Evolutionary conservation across 345 rosid genomes (phyloP).

Genomic region (Corymbia maculata): DNA sequence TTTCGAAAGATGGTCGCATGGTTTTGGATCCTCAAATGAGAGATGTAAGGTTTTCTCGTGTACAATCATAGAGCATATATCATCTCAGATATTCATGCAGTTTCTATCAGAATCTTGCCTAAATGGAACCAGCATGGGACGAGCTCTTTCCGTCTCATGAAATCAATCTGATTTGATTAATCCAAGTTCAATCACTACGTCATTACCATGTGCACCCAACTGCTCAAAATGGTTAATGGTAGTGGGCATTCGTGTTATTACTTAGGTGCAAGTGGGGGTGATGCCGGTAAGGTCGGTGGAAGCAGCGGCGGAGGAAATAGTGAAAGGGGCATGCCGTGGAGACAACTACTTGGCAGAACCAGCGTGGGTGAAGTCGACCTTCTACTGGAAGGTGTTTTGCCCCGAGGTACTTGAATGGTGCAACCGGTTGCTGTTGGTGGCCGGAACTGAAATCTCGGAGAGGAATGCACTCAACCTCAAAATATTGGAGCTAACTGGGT

Average conservation of each 20-base stretch:
- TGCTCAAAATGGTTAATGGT: neutral
- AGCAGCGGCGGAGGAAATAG: constrained; percentile 34
- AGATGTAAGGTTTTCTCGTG: neutral
- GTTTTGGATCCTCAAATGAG: neutral
- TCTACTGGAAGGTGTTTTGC: constrained; percentile 32
- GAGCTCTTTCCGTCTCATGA: neutral
- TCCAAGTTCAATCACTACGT: neutral
- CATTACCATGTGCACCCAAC: accelerated
- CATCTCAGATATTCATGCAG: neutral
- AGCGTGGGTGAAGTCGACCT: constrained; percentile 29
- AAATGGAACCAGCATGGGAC: neutral
- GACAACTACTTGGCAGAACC: constrained; percentile 38
- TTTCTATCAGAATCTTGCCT: neutral
- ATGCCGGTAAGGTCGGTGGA: constrained; percentile 11
- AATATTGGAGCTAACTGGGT: constrained; percentile 27
- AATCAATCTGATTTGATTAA: neutral
- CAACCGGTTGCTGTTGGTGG: constrained; percentile 2
- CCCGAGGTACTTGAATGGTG: constrained; percentile 41
- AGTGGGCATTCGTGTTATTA: neutral
- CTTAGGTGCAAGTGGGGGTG: neutral
- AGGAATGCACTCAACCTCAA: constrained; percentile 18
- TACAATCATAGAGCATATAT: neutral
- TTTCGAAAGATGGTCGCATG: neutral
- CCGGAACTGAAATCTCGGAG: neutral
- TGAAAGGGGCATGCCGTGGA: constrained; percentile 41